Base-by-base conservation (phyloP, 306 rosid species). In the Trifolium fragiferum region DNA sequence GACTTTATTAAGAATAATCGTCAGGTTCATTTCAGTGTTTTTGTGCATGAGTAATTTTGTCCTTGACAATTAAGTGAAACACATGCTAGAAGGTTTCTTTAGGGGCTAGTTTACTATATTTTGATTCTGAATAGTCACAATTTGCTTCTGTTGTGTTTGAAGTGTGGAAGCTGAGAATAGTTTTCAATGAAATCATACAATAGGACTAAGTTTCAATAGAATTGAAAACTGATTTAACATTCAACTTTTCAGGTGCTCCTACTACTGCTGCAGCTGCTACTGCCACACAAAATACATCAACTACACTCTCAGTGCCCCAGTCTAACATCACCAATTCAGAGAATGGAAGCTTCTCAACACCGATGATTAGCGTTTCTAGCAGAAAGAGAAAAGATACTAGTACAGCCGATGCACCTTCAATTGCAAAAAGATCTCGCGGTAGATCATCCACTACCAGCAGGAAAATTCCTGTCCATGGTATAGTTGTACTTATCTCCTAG, bases 351-450 rank as follows among this genome's bases (percentile, higher is more conserved):
- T 74, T 71, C 71, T 60, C 86, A 51, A 55, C 89, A 3, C 81
- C 90, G 7, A 30, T 77, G 59, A 38, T 75, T 15, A 77, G 75
- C 25, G 43, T 51, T 13, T 79, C 86, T 53, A 33, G 76, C 32
- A 74, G 67, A 8, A 93, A 90, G 82, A 87, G 93, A 76, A 93
- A 87, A 75, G 82, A 58, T 38, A 35, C 73, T 16, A 84, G 23
- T 41, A 38, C 21, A 43, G 27, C 63, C 4, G 80, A 79, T 46
- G 84, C 43, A 9, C 85, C 90, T 62, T 78, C 82, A 47, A 75
- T 82, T 78, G 66, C 89, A 8, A 93, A 93, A 84, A 89, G 79
- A 78, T 64, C 81, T 68, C 78, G 96, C 0, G 63, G 79, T 62
- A 80, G 76, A 71, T 57, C 75, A 38, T 72, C 84, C 13, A 23